Evolutionary conservation across 1,284 basidiomycete species (phyloP), one percentile per base, ranked within the genome.

Genomic region (Rhodotorula sp.): DNA sequence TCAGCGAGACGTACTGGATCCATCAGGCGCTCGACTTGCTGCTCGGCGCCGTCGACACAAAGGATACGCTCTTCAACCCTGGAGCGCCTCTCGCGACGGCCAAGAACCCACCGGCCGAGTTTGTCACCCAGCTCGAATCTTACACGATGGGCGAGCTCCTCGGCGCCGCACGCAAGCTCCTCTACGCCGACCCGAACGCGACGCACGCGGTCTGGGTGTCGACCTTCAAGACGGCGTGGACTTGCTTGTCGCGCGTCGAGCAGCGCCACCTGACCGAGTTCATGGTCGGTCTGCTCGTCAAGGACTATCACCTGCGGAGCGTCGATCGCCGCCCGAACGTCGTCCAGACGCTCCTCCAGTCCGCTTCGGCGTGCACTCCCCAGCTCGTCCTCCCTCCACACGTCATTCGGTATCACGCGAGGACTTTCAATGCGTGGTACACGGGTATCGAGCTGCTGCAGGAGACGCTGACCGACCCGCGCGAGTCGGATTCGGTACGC

Each of bases 381-480:
- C 86, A 91, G 0, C 88, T 96, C 83, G 88, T 87, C 55, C 85
- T 99, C 12, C 96, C 96, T 17, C 95, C 96, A 20, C 91, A 97
- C 78, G 87, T 99, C 30, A 86, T 98, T 77, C 98, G 98, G 80
- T 99, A 95, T 80, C 87, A 99, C 46, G 93, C 92, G 42, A 97
- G 98, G 82, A 95, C 92, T 0, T 99, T 91, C 81, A 90, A 93
- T 60, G 93, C 92, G 22, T 99, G 96, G 95, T 91, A 98, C 80
- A 87, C 90, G 55, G 88, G 89, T 14, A 84, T 96, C 69, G 95
- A 98, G 81, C 87, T 96, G 51, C 86, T 99, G n/a, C 89, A 90
- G 75, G 83, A 86, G 53, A 90, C 90, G 51, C 83, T 91, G 67
- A 91, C 91, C 62, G 78, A 75, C 72, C 77, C 79, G 20, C 79